phyloP scores from a whole-genome alignment of 2,329 filamentous ascomycete species.

The Pseudogymnoascus sp. region DNA sequence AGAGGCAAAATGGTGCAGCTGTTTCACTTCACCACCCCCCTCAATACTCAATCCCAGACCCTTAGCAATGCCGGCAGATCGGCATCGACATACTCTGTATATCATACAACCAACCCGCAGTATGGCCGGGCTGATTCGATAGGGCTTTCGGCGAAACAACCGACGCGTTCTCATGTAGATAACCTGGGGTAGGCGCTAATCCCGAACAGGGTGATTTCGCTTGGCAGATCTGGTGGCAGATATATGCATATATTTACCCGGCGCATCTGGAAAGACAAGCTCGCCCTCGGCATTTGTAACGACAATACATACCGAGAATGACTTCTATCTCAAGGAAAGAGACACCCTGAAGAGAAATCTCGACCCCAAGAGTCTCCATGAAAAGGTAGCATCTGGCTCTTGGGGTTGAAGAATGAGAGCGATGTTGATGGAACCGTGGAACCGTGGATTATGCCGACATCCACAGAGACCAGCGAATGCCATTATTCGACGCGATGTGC shows the following conservation, averaged over 20 bases:
- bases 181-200: neutral
- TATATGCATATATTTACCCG: neutral
- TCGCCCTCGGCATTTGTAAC: neutral
- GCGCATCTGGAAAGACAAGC: neutral
- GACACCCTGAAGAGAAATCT: neutral
- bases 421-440: too few relatives aligned
- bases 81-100: neutral
- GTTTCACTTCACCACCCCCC: neutral
- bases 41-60: neutral
- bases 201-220: neutral
- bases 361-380: neutral
- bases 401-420: too few relatives aligned
- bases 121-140: neutral
- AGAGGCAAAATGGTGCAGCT: neutral
- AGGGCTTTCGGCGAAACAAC: neutral
- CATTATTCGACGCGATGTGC: too few relatives aligned
- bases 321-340: neutral
- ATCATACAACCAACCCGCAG: neutral
- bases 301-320: neutral
- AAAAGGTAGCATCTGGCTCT: too few relatives aligned
- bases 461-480: too few relatives aligned
- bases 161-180: neutral
- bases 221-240: neutral
- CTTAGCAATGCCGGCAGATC: neutral
- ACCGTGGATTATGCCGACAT: too few relatives aligned